Evolutionary conservation across 768 basidiomycete species (phyloP).

Genomic region (Omphalotus guepiniiformis): DNA sequence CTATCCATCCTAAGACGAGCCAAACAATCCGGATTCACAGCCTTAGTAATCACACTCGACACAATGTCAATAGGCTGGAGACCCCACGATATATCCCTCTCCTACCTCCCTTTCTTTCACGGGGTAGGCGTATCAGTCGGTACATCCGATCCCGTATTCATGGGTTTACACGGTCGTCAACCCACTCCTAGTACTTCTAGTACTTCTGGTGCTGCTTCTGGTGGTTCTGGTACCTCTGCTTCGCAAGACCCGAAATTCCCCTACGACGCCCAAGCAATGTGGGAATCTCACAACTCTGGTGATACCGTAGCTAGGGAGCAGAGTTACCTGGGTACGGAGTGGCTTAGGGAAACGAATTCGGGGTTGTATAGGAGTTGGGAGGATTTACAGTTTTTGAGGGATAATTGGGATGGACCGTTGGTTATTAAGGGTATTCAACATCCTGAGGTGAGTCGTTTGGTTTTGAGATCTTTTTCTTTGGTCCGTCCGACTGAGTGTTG

Average conservation of each 20-base stretch:
- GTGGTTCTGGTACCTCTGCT: too few species aligned
- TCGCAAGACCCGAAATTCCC: slow-evolving; percentile 51
- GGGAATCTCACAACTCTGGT: slow-evolving; percentile 38
- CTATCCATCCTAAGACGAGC: slow-evolving; percentile 63
- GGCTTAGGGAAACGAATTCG: slow-evolving; percentile 60
- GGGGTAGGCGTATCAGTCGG: slow-evolving; percentile 67
- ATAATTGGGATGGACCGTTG: slow-evolving; percentile 76
- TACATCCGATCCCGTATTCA: slow-evolving; percentile 74
- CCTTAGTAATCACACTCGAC: slow-evolving; percentile 78
- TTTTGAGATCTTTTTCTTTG: neutral
- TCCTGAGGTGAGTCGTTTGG: slow-evolving; percentile 40
- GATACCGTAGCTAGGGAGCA: slow-evolving; percentile 40
- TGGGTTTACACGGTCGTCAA: slow-evolving; percentile 49
- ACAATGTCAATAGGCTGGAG: slow-evolving; percentile 73
- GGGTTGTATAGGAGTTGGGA: slow-evolving; percentile 68
- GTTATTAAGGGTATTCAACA: slow-evolving; percentile 76
- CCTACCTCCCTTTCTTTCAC: slow-evolving; percentile 64
- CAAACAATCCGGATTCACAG: slow-evolving; percentile 60
- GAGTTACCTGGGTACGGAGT: slow-evolving; percentile 51
- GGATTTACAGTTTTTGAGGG: slow-evolving; percentile 60
- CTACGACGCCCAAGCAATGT: slow-evolving; percentile 46
- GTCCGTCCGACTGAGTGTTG: neutral
- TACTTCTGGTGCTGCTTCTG: too few species aligned
- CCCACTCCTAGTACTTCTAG: slow-evolving; percentile 33
- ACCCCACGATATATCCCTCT: slow-evolving; percentile 62